These are phyloP conservation scores for Oryza officinalis DNA, from an alignment of 176 grass and related monocot species.

Conservation along the genomic window DNA sequence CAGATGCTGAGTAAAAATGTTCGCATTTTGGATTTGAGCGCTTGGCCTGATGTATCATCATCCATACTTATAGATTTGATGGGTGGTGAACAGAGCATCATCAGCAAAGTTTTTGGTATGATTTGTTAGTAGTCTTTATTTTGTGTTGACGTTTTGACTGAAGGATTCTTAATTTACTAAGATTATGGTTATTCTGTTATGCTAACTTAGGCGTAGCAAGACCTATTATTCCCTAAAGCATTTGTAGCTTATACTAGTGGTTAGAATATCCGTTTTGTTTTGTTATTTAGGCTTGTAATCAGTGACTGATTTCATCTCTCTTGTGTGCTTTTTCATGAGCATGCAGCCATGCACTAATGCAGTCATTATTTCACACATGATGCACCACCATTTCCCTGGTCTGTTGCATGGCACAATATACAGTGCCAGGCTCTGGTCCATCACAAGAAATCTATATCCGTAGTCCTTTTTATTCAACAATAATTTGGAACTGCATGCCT, in stretches of 20 bases:
- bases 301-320: too few relatives aligned
- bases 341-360: too few relatives aligned
- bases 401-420: too few relatives aligned
- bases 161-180: not conserved
- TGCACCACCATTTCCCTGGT: too few relatives aligned
- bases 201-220: not conserved
- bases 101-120: conserved; percentile 87
- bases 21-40: conserved; percentile 68
- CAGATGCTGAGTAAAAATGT: conserved; percentile 85
- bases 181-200: not conserved
- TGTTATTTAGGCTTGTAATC: not conserved
- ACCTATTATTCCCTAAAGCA: not conserved
- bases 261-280: conserved; percentile 22
- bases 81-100: conserved; percentile 66
- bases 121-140: conserved; percentile 30
- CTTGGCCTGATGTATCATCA: conserved; percentile 58
- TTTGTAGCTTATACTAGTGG: conserved; percentile 8
- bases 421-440: too few relatives aligned
- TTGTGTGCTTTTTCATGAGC: too few relatives aligned
- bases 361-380: too few relatives aligned
- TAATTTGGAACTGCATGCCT: too few relatives aligned
- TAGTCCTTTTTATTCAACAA: too few relatives aligned
- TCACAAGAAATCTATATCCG: too few relatives aligned
- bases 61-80: conserved; percentile 72
- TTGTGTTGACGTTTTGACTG: conserved; percentile 1